Evolutionary conservation across 768 basidiomycete genomes (phyloP).

Genomic region (Xerocomellus chrysenteron): DNA sequence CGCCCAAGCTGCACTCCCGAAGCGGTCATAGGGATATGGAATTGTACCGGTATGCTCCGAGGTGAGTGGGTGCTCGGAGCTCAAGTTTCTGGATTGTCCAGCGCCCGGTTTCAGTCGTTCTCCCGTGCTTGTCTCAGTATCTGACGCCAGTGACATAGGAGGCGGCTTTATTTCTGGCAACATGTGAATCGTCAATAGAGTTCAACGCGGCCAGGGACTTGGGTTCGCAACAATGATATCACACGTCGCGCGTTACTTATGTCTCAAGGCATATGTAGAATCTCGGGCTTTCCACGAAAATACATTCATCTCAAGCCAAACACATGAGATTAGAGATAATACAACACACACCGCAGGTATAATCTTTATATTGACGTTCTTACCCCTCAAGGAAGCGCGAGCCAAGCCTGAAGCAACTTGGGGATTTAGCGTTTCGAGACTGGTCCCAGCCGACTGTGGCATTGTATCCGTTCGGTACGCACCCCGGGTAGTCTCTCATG

Average conservation of each 20-base stretch:
- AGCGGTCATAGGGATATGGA: slow-evolving; percentile 5
- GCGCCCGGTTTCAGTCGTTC: not conserved
- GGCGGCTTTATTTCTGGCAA: too few relatives aligned
- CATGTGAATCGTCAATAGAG: too few relatives aligned
- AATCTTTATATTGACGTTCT: not conserved
- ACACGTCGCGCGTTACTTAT: not conserved
- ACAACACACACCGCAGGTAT: not conserved
- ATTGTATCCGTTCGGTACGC: slow-evolving; percentile 27
- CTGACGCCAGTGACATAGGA: not conserved
- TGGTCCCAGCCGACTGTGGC: slow-evolving; percentile 30
- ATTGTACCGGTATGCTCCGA: not conserved
- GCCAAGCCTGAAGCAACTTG: slow-evolving; percentile 44
- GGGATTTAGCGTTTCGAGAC: slow-evolving; percentile 42
- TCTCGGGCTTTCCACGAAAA: not conserved
- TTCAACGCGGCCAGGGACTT: not conserved
- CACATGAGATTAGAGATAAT: not conserved
- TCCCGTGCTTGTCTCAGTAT: not conserved
- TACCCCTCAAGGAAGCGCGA: slow-evolving; percentile 35
- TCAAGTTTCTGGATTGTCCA: not conserved
- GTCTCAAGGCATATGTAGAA: not conserved
- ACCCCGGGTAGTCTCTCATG: slow-evolving; percentile 25
- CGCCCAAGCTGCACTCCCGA: slow-evolving; percentile 26
- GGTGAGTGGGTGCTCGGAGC: not conserved
- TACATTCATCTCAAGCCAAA: not conserved
- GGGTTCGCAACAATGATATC: too few relatives aligned